Evolutionary conservation across 768 basidiomycete genomes (phyloP).

Genomic region (Inosperma sp.): DNA sequence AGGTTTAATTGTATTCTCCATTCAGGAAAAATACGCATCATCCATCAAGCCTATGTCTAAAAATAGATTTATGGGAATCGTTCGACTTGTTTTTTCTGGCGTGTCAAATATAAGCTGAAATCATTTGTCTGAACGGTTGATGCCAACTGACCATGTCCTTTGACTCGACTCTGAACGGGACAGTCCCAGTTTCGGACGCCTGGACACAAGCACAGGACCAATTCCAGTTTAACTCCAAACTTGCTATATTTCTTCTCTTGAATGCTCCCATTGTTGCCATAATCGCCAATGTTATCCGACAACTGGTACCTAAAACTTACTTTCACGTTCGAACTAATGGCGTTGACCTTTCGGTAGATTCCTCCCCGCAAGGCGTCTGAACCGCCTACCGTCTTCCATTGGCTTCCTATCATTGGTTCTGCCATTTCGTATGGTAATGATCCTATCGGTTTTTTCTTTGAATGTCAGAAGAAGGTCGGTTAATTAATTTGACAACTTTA

Average conservation of each 20-base stretch:
- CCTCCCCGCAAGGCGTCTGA: conserved; percentile 62
- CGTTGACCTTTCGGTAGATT: conserved; percentile 38
- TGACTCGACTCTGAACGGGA: conserved; percentile 33
- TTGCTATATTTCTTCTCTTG: conserved; percentile 47
- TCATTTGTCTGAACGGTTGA: not conserved
- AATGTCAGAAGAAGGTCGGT: conserved; percentile 70
- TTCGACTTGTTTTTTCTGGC: conserved; percentile 30
- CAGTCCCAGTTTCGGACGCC: conserved; percentile 35
- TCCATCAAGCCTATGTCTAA: not conserved
- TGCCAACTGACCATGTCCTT: conserved; percentile 32
- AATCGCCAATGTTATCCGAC: conserved; percentile 69
- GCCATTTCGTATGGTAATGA: conserved; percentile 88
- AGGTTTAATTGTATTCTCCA: too few species aligned
- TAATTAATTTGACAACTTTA: not conserved
- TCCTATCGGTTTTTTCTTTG: conserved; percentile 82
- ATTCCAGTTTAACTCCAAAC: conserved; percentile 33
- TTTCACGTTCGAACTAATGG: not conserved
- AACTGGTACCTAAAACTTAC: conserved; percentile 51
- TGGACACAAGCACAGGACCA: conserved; percentile 43
- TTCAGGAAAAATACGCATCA: too few species aligned
- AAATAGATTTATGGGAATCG: conserved; percentile 19
- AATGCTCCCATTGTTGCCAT: conserved; percentile 68
- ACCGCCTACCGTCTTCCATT: conserved; percentile 92
- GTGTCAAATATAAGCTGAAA: conserved; percentile 16
- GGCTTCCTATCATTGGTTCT: conserved; percentile 87